A percentile compares a stretch with the other conserved stretches of the same genome.
Conservation (phyloP, 805 yeast species). For the Scheffersomyces spartinae region DNA sequence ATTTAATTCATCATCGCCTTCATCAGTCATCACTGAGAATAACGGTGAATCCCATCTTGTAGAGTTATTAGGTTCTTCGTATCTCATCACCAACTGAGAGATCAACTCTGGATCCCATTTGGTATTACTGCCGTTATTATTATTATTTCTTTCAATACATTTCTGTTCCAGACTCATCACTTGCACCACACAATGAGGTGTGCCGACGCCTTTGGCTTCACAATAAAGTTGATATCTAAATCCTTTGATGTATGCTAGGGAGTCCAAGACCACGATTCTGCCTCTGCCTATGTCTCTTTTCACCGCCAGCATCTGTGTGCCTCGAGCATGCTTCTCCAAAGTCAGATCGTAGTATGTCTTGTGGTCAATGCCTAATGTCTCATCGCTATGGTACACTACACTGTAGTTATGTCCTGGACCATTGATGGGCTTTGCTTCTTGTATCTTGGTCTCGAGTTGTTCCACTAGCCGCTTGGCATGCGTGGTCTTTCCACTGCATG, state of each 20-base stretch:
- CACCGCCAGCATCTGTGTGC: constrained; percentile 79
- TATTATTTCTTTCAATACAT: constrained; percentile 54
- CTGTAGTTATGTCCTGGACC: constrained; percentile 45
- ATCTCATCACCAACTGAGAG: constrained; percentile 65
- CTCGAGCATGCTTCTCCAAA: constrained; percentile 73
- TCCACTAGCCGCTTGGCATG: constrained; percentile 48
- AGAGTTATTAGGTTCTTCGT: constrained; percentile 83
- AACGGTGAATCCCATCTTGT: constrained; percentile 93
- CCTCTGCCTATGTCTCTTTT: constrained; percentile 63
- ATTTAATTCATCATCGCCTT: constrained; percentile 39
- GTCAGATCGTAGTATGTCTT: constrained; percentile 58
- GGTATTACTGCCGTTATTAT: too few species aligned
- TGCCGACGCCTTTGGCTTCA: constrained; percentile 76
- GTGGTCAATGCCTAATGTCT: constrained; percentile 60
- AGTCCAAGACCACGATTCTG: constrained; percentile 74
- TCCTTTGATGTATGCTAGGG: constrained; percentile 86
- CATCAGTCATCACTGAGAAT: constrained; percentile 50
- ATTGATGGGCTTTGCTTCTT: constrained; percentile 18
- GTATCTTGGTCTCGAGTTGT: constrained; percentile 36
- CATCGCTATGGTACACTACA: constrained; percentile 68
- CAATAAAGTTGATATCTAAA: constrained; percentile 89
- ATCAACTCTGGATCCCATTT: constrained; percentile 58
- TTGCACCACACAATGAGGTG: constrained; percentile 77
- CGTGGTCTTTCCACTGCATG: constrained; percentile 74
- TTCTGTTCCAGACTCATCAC: constrained; percentile 56